phyloP scores from a whole-genome alignment of 2,329 filamentous ascomycete genomes.

The Trichophyton schoenleinii region DNA sequence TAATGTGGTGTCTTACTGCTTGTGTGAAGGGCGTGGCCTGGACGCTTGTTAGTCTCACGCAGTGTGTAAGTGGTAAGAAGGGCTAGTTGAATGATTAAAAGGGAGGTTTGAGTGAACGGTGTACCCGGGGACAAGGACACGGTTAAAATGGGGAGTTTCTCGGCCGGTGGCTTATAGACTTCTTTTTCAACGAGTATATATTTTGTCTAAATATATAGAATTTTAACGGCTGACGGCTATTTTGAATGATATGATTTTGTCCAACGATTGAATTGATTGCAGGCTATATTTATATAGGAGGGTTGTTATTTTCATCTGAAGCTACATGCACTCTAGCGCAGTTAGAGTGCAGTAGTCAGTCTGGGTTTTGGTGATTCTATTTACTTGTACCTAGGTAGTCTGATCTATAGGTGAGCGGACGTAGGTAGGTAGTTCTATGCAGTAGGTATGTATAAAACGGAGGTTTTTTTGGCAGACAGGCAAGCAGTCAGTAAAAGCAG shows the following conservation, averaged over 20 bases:
- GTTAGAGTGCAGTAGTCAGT: background rate
- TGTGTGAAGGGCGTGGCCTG: slow-evolving; percentile 31
- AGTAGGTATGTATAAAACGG: background rate
- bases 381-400: background rate
- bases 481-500: too few relatives aligned
- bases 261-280: too few relatives aligned
- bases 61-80: slow-evolving; percentile 32
- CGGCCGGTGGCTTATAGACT: background rate
- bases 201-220: background rate
- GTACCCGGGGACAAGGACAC: too few relatives aligned
- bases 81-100: slow-evolving; percentile 18
- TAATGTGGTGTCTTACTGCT: slow-evolving; percentile 27
- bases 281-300: too few relatives aligned
- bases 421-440: background rate
- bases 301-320: too few relatives aligned
- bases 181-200: background rate
- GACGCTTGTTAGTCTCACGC: slow-evolving; percentile 28
- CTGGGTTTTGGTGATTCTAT: background rate
- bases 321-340: background rate
- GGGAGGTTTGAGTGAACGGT: too few relatives aligned
- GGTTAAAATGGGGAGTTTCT: background rate
- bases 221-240: background rate
- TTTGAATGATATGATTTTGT: background rate
- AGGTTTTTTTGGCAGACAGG: too few relatives aligned
- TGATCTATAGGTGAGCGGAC: background rate